A percentile compares a stretch with the other conserved stretches of the same genome.
These are phyloP conservation scores for Magnaporthiopsis incrustans DNA, from an alignment of 2,329 filamentous ascomycete species.

Conservation along the genomic window DNA sequence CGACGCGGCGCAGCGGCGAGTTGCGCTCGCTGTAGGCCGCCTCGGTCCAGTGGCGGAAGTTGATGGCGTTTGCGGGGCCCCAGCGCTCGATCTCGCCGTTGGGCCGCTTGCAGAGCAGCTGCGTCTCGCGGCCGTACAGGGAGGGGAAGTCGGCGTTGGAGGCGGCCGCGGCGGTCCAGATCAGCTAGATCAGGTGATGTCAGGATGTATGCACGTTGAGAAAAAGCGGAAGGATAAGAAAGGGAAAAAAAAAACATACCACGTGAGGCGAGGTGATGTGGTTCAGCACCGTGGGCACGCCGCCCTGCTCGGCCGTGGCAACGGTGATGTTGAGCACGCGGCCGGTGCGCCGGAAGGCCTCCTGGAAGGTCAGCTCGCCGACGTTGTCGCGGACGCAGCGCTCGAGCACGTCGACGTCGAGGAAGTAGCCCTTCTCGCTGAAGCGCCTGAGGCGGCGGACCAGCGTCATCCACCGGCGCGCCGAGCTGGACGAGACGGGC, in stretches of 20 bases:
- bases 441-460: constrained; percentile 61
- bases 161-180: constrained; percentile 71
- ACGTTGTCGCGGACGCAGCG: constrained; percentile 79
- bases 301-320: constrained; percentile 63
- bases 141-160: constrained; percentile 63
- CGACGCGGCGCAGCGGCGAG: constrained; percentile 59
- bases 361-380: constrained; percentile 85
- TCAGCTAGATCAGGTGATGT: constrained; percentile 42
- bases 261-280: constrained; percentile 91
- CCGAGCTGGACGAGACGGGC: background rate
- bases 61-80: constrained; percentile 52
- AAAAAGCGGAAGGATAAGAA: background rate
- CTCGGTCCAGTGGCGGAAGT: constrained; percentile 62
- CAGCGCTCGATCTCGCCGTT: constrained; percentile 67
- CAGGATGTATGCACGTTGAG: background rate
- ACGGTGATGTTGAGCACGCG: constrained; percentile 88
- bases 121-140: constrained; percentile 55
- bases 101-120: constrained; percentile 62
- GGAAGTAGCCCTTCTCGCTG: constrained; percentile 68
- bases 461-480: constrained; percentile 44
- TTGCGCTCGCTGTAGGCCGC: constrained; percentile 58
- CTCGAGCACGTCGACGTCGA: constrained; percentile 75
- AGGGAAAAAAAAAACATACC: constrained; percentile 41
- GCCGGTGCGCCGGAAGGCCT: constrained; percentile 80
- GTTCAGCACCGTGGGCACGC: constrained; percentile 79